A percentile compares a stretch with the other conserved stretches of the same genome.
phyloP scores from a whole-genome alignment of 345 rosid species.

The Crucihimalaya himalaica region DNA sequence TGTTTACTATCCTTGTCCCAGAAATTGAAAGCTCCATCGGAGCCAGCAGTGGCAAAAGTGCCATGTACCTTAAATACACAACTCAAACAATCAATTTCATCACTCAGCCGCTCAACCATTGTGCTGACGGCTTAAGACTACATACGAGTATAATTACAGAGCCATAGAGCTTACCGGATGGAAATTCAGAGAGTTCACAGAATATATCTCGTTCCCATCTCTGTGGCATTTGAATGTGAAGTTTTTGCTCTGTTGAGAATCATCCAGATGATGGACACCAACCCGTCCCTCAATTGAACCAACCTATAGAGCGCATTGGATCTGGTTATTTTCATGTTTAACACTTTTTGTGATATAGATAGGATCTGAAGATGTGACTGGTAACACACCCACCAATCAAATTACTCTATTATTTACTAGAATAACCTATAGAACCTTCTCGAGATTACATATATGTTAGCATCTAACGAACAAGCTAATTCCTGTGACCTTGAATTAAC shows the following conservation, averaged over 20 bases:
- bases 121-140: slow-evolving; percentile 3
- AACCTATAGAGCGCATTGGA: slow-evolving; percentile 51
- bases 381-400: neutral
- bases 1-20: slow-evolving; percentile 99
- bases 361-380: neutral
- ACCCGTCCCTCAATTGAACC: slow-evolving; percentile 99
- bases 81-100: slow-evolving; percentile 5
- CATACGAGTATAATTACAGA: neutral
- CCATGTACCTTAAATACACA: slow-evolving; percentile 65
- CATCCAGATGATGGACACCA: slow-evolving; percentile 98
- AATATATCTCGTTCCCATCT: slow-evolving; percentile 84
- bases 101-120: neutral
- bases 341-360: neutral
- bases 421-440: neutral
- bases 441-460: neutral
- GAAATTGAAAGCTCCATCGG: slow-evolving; percentile 95
- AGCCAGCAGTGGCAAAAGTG: slow-evolving; percentile 97
- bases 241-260: slow-evolving; percentile 73
- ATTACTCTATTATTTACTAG: neutral
- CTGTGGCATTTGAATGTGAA: slow-evolving; percentile 99
- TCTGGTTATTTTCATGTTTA: slow-evolving; percentile 17
- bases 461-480: slow-evolving; percentile 20
- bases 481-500: neutral
- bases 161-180: slow-evolving; percentile 72
- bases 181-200: slow-evolving; percentile 91